phyloP scores from a whole-genome alignment of 208 protist species.

The Crithidia expoeki region DNA sequence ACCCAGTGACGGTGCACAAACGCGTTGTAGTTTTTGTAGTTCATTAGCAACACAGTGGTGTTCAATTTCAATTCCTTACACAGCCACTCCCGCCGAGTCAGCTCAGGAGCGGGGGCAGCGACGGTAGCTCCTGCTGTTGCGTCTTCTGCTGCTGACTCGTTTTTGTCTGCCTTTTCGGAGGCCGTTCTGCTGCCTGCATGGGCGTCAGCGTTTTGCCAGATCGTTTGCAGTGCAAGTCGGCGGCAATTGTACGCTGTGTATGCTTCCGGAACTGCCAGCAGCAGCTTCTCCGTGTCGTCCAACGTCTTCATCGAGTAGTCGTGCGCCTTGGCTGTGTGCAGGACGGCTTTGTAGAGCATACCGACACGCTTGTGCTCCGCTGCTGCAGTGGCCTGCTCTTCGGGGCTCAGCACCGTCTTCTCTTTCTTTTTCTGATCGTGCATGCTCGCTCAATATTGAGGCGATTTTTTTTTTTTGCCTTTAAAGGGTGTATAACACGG shows the following conservation, averaged over 20 bases:
- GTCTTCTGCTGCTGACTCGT: background rate
- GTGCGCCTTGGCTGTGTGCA: conserved; percentile 29
- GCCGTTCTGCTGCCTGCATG: background rate
- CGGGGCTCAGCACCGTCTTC: conserved; percentile 19
- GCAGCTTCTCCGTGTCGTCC: conserved; percentile 41
- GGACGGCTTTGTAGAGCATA: conserved; percentile 44
- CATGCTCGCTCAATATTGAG: conserved; percentile 30
- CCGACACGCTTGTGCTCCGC: conserved; percentile 47
- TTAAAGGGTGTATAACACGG: background rate
- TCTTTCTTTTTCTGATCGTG: conserved; percentile 69
- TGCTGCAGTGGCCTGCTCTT: conserved; percentile 28
- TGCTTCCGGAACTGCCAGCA: conserved; percentile 71
- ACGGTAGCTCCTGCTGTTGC: background rate
- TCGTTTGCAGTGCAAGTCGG: conserved; percentile 38
- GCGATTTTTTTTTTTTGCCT: conserved; percentile 1
- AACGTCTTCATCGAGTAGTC: conserved; percentile 42
- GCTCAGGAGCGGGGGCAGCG: background rate
- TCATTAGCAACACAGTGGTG: conserved; percentile 53
- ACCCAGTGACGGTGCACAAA: conserved; percentile 88
- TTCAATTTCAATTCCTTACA: conserved; percentile 72
- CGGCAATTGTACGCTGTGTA: conserved; percentile 89
- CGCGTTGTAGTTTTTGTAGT: conserved; percentile 89
- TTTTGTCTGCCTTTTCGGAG: background rate
- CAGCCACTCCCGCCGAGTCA: conserved; percentile 28
- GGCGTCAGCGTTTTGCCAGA: conserved; percentile 11